Base-by-base conservation (phyloP, 352 stramenopile species). In the Globisporangium mamillatum region DNA sequence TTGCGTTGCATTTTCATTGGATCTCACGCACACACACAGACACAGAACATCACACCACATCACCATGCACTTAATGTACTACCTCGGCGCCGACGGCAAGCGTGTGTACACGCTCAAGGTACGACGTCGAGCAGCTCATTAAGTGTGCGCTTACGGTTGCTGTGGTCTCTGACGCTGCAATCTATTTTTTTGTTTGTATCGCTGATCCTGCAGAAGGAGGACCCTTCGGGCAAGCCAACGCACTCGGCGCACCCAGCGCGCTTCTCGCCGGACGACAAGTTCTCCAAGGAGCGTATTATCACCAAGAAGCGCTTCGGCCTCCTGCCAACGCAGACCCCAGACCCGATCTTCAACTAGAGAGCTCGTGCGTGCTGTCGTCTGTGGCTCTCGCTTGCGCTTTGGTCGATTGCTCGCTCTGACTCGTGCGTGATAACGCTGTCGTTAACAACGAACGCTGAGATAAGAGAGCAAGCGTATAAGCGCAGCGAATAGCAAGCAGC, bases 181-280 rank as follows among this genome's bases (percentile, higher is more conserved):
- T 24, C 3, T 44, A 10, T 41, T 7, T 34, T 20, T 36, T 18
- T 29, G n/a, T 48, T 29, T 29, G 5, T 48, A 8, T 44, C 58
- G 56, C 20, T 46, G 0, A 12, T 12, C 46, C 20, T 44, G 66
- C 70, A 98, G 95, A 99, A 99, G 89, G 84, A 96, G 70, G 96
- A 96, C 63, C 96, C 96, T 22, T 76, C 88, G 44, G 93, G 86
- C 55, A 94, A 96, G 71, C 94, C 97, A 38, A 99, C 97, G 41
- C 87, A 97, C 81, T 99, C 94, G 68, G 98, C 98, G 22, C 98
- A 99, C 85, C 98, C 77, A 44, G 97, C 98, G 56, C 89, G 98
- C 69, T 99, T 99, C 83, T 99, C 95, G 71, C 98, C 98, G 0
- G 98, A 99, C 81, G 98, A 99, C 82, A 99, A 99, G 89, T 99